Evolutionary conservation across 768 basidiomycete genomes (phyloP), one percentile per base, ranked within the genome.

Genomic region (Hysterangium stoloniferum): DNA sequence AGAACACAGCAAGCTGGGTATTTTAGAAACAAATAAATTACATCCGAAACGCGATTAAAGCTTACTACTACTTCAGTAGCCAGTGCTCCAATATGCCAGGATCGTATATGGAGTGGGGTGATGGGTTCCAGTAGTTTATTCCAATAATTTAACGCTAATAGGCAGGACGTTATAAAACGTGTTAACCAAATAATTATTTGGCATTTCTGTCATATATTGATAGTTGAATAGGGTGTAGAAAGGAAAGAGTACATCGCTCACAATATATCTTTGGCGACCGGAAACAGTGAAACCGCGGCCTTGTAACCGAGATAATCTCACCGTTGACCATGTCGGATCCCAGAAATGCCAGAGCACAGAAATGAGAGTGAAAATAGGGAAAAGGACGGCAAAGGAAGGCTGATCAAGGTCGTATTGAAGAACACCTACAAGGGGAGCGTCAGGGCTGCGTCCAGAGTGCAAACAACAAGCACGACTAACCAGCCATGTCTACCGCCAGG

Each of bases 341-440:
- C 92, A 95, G 1, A 75, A 79, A 0, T 80, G 80, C 84, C 91
- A 94, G 5, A 84, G 59, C 13, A 92, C 60, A 17, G 90, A 90
- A 13, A 78, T 9, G 1, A 81, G 37, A 25, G 71, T 66, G 17
- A 86, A 37, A 3, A 71, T 25, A 2, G 86, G 80, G 45, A 84
- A 66, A 4, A 62, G n/a, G 22, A 54, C 8, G 75, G 74, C 44
- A 33, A 68, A 38, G 38, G 38, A 51, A 17, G n/a, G 37, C 17
- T 19, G 19, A 20, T n/a, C 15, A 28, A 51, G 43, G 29, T 51
- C 9, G 33, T 51, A 42, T 33, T 41, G 46, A 41, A 45, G 44
- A 22, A 19, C 43, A 17, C 22, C 37, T 46, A 17, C 13, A 38
- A 28, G 22, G 36, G 33, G 13, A 46, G 32, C 4, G 52, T 25